Evolutionary conservation across 2,329 filamentous ascomycete species (phyloP).

Genomic region (Pestalotiopsis sp.): DNA sequence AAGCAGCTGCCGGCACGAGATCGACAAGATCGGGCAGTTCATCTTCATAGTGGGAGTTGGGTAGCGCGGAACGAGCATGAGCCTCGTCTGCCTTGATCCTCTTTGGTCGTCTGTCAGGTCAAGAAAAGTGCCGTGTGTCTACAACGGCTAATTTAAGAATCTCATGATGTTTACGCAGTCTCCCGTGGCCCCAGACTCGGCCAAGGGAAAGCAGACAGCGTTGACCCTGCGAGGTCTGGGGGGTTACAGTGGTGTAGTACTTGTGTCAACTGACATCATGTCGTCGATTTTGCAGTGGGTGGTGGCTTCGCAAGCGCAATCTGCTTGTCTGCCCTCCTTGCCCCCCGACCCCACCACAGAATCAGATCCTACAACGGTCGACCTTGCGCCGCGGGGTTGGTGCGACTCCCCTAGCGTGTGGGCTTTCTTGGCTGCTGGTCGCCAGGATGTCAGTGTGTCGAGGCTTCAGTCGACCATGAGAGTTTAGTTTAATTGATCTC

Average conservation of each 20-base stretch:
- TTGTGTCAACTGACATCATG: slow-evolving; percentile 4
- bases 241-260: not conserved
- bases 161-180: not conserved
- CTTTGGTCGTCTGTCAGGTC: not conserved
- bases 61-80: not conserved
- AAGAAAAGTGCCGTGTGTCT: not conserved
- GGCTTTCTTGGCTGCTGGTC: not conserved
- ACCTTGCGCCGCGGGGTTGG: not conserved
- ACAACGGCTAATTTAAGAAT: not conserved
- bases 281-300: not conserved
- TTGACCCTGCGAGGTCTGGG: not conserved
- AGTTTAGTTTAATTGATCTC: not conserved
- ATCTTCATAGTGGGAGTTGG: not conserved
- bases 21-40: not conserved
- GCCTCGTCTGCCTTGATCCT: not conserved
- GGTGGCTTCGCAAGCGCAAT: not conserved
- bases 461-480: not conserved
- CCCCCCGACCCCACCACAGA: not conserved
- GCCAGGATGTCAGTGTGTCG: not conserved
- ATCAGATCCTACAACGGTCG: not conserved
- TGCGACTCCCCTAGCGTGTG: not conserved
- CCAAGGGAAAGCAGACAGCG: not conserved
- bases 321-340: not conserved
- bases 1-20: not conserved
- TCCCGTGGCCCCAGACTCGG: not conserved